These are phyloP conservation scores for Narthecium ossifragum DNA, from an alignment of 106 monocot species.

Conservation along the genomic window DNA sequence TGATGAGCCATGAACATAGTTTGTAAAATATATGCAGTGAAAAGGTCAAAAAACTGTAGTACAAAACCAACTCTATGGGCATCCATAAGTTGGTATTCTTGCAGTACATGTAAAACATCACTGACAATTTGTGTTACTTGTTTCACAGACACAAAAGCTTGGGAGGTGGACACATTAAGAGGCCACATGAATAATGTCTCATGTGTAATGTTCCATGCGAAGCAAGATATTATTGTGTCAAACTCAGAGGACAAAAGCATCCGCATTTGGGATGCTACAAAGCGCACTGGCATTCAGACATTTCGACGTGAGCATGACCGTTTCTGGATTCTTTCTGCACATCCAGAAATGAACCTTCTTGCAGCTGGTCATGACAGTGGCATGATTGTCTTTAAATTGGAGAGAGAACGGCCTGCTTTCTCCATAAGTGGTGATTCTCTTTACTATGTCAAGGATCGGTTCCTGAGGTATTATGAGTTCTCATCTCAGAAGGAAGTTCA, in stretches of 20 bases:
- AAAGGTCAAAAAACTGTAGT: too few relatives aligned
- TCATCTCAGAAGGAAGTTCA: conserved; percentile 57
- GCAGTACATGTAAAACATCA: too few relatives aligned
- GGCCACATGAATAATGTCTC: conserved; percentile 87
- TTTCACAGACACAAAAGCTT: conserved; percentile 60
- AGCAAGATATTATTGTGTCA: conserved; percentile 69
- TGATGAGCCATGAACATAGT: too few relatives aligned
- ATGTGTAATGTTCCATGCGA: conserved; percentile 65
- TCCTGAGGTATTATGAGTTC: conserved; percentile 48
- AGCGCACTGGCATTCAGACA: conserved; percentile 50
- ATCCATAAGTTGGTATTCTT: too few relatives aligned
- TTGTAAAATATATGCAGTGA: too few relatives aligned
- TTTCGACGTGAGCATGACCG: conserved; percentile 65
- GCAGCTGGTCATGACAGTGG: conserved; percentile 77
- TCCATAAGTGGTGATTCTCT: conserved; percentile 48
- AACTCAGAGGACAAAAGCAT: conserved; percentile 77
- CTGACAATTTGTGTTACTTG: not conserved
- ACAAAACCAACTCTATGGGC: too few relatives aligned
- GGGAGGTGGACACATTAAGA: conserved; percentile 71
- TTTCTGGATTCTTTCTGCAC: conserved; percentile 67
- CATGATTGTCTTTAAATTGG: conserved; percentile 66
- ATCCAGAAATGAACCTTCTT: conserved; percentile 74
- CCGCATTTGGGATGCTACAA: conserved; percentile 76
- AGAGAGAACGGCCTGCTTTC: conserved; percentile 64
- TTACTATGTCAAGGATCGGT: conserved; percentile 56